These are phyloP conservation scores for Pyrenophora seminiperda DNA, from an alignment of 2,329 filamentous ascomycete genomes.

Conservation along the genomic window DNA sequence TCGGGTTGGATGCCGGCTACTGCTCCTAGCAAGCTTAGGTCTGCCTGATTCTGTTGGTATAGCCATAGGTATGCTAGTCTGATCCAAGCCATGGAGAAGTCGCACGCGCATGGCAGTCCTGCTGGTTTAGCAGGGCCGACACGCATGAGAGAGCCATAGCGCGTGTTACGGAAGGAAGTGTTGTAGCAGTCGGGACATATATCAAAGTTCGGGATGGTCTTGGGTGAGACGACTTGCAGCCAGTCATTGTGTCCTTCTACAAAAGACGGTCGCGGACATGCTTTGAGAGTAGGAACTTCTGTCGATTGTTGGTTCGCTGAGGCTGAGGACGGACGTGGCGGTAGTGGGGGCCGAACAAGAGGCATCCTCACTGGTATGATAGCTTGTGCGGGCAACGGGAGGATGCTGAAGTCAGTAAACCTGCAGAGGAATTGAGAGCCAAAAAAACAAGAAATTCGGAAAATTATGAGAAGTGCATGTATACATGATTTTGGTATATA, in stretches of 20 bases:
- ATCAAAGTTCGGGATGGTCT: conserved; percentile 18
- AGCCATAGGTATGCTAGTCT: conserved; percentile 25
- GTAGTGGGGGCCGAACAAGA: conserved; percentile 16
- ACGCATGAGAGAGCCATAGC: conserved; percentile 19
- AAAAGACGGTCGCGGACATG: conserved; percentile 16
- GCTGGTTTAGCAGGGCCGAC: conserved; percentile 15
- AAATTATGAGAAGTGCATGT: background rate
- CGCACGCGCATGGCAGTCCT: conserved; percentile 12
- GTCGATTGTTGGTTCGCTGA: background rate
- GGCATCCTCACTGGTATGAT: conserved; percentile 12
- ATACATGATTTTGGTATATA: background rate
- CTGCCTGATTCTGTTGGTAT: conserved; percentile 13
- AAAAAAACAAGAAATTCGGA: background rate
- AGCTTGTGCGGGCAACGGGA: background rate
- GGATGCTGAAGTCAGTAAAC: background rate
- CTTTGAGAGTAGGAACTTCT: conserved; percentile 8
- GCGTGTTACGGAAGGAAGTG: conserved; percentile 21
- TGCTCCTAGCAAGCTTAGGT: conserved; percentile 20
- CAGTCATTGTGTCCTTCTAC: conserved; percentile 18
- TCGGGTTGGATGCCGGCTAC: conserved; percentile 15
- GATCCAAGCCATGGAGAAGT: conserved; percentile 24
- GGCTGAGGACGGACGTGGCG: conserved; percentile 5
- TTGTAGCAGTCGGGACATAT: conserved; percentile 29
- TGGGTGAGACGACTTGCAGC: conserved; percentile 18
- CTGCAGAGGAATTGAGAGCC: background rate